phyloP scores from a whole-genome alignment of 2,329 filamentous ascomycete species.

The Aspergillus neotritici region DNA sequence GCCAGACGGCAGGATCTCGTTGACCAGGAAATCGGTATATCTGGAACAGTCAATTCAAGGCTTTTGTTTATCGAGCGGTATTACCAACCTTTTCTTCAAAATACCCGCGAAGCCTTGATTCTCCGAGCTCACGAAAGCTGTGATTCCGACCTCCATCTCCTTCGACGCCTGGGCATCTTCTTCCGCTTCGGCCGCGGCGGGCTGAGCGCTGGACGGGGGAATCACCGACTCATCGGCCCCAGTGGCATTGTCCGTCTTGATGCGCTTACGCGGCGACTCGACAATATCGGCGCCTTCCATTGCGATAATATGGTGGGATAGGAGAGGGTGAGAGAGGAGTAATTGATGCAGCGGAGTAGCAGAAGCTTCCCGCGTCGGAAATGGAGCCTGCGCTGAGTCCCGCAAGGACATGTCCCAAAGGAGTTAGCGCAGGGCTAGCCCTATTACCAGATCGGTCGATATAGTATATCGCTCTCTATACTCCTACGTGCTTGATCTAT shows the following conservation, averaged over 20 bases:
- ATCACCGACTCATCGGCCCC: constrained; percentile 12
- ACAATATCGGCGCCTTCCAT: constrained; percentile 29
- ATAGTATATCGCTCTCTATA: not conserved
- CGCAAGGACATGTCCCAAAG: constrained; percentile 8
- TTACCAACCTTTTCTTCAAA: constrained; percentile 58
- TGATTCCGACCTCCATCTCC: constrained; percentile 55
- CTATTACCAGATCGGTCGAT: constrained; percentile 21
- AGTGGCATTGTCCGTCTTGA: constrained; percentile 26
- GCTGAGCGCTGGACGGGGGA: constrained; percentile 11
- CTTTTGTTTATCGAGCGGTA: not conserved
- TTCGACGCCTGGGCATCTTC: constrained; percentile 32
- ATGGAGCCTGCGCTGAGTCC: constrained; percentile 15
- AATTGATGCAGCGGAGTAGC: not conserved
- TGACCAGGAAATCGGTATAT: constrained; percentile 89
- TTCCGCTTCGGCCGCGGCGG: constrained; percentile 6
- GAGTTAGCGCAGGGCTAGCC: constrained; percentile 25
- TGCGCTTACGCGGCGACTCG: constrained; percentile 34
- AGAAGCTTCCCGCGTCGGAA: not conserved
- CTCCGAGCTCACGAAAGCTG: constrained; percentile 55
- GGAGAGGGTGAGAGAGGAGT: constrained; percentile 6
- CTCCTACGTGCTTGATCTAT: too few species aligned
- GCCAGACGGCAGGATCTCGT: constrained; percentile 75
- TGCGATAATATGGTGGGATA: constrained; percentile 5
- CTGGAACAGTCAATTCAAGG: constrained; percentile 34
- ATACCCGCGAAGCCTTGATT: constrained; percentile 57